Evolutionary conservation across 257 asterid species (phyloP).

Genomic region (Nicotiana paniculata): DNA sequence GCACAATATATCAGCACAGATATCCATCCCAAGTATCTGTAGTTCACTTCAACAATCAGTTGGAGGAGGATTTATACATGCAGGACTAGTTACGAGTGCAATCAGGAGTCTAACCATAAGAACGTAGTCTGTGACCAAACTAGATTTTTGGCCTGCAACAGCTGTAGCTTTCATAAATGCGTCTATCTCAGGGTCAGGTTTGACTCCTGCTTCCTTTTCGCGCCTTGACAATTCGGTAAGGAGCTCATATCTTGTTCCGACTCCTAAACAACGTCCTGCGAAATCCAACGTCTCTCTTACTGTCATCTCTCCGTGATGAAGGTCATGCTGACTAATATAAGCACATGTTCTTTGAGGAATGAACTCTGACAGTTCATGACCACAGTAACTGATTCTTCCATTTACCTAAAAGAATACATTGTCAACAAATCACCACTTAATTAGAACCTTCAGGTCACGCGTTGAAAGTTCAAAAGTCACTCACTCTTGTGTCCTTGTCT

Average conservation of each 20-base stretch:
- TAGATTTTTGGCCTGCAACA: conserved; percentile 79
- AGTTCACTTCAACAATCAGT: background rate
- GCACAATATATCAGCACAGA: conserved; percentile 80
- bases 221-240: conserved; percentile 70
- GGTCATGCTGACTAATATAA: conserved; percentile 81
- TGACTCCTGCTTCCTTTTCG: conserved; percentile 74
- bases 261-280: conserved; percentile 89
- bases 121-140: conserved; percentile 76
- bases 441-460: background rate
- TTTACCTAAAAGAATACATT: conserved; percentile 30
- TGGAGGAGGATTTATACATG: background rate
- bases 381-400: conserved; percentile 80
- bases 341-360: conserved; percentile 88
- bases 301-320: conserved; percentile 95
- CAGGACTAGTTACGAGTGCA: background rate
- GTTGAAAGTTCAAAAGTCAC: background rate
- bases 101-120: conserved; percentile 56
- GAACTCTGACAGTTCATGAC: conserved; percentile 73
- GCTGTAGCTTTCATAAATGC: conserved; percentile 97
- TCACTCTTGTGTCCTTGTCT: conserved; percentile 53
- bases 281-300: conserved; percentile 80
- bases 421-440: background rate
- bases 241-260: conserved; percentile 85
- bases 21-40: conserved; percentile 92
- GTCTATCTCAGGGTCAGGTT: conserved; percentile 85